phyloP scores from a whole-genome alignment of 257 asterid genomes.

The Scutellaria galericulata region DNA sequence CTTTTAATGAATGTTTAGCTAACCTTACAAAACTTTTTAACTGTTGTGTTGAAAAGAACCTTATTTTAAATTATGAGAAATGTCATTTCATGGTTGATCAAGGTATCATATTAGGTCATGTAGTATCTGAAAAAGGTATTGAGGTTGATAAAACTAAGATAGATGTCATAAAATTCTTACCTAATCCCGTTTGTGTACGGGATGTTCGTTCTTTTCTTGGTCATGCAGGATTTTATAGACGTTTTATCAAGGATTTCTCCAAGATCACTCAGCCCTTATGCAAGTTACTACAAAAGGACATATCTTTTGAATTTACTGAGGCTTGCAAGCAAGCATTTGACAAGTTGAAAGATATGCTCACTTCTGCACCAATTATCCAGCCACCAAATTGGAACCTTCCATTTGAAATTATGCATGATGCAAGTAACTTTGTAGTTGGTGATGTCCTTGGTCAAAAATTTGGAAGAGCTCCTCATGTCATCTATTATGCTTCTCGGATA shows the following conservation, averaged over 20 bases:
- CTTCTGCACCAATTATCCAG: neutral
- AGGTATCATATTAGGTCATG: too few species aligned
- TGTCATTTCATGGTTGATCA: too few species aligned
- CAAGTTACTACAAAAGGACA: conserved; percentile 5
- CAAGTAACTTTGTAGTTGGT: neutral
- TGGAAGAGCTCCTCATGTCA: neutral
- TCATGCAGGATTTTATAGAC: conserved; percentile 18
- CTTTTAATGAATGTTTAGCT: neutral
- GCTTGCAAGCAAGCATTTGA: neutral
- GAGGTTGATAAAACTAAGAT: neutral
- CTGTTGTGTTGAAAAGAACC: neutral
- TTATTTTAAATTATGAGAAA: too few species aligned
- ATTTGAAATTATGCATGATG: conserved; percentile 9
- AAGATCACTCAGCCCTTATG: conserved; percentile 4
- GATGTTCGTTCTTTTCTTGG: conserved; percentile 12
- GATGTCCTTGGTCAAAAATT: neutral
- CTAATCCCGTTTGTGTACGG: conserved; percentile 16
- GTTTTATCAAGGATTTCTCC: conserved; percentile 3
- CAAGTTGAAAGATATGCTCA: neutral
- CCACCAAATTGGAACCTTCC: too few species aligned
- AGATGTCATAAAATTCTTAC: neutral
- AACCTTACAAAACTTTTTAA: neutral
- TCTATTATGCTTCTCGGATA: neutral
- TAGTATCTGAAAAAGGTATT: too few species aligned
- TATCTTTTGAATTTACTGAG: too few species aligned